These are phyloP conservation scores for Acer negundo DNA, from an alignment of 345 rosid species.

Conservation along the genomic window DNA sequence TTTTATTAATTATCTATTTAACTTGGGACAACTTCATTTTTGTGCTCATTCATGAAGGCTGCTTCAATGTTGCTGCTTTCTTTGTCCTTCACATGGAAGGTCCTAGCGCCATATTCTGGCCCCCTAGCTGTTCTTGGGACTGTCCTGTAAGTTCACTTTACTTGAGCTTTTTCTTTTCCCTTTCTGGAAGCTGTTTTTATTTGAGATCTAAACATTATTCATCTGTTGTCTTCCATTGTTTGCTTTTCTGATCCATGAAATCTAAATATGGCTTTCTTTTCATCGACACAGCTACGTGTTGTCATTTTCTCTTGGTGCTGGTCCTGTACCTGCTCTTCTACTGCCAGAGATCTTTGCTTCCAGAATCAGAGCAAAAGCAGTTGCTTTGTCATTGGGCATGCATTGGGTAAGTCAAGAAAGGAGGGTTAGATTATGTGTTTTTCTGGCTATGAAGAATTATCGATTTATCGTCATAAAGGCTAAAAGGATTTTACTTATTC, in stretches of 20 bases:
- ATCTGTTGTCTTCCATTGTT: background rate
- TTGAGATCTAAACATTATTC: background rate
- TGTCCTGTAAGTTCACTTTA: conserved; percentile 68
- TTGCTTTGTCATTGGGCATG: conserved; percentile 89
- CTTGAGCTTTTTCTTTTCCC: background rate
- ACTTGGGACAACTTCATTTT: conserved; percentile 8
- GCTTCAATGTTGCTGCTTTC: conserved; percentile 92
- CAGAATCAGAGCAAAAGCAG: conserved; percentile 97
- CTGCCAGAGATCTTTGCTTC: conserved; percentile 96
- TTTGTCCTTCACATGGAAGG: conserved; percentile 92
- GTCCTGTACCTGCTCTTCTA: conserved; percentile 99
- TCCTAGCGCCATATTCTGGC: conserved; percentile 89
- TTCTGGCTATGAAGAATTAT: background rate
- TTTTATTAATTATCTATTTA: background rate
- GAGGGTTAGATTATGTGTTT: background rate
- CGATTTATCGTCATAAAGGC: background rate
- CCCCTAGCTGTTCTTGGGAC: conserved; percentile 92
- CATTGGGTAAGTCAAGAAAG: conserved; percentile 74
- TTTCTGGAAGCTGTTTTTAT: background rate
- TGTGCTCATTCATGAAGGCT: conserved; percentile 49
- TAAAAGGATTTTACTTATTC: background rate
- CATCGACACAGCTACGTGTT: conserved; percentile 69
- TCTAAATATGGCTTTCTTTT: conserved; percentile 21
- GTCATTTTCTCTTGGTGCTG: conserved; percentile 98
- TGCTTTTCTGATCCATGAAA: background rate